These are phyloP conservation scores for Agaricus blazei DNA, from an alignment of 768 basidiomycete species.

Conservation along the genomic window DNA sequence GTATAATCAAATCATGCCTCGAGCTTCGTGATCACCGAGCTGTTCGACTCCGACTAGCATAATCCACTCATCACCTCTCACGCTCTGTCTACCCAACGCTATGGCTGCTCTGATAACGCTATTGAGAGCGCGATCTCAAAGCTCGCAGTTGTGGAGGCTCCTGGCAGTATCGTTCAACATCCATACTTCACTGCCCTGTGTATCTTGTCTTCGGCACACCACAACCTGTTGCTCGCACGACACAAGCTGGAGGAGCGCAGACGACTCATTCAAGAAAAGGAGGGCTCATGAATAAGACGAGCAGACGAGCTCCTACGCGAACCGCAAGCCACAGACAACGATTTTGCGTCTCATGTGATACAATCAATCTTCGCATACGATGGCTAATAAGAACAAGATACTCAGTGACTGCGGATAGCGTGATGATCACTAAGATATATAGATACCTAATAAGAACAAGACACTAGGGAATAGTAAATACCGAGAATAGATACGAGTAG, in stretches of 20 bases:
- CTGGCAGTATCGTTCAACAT: conserved; percentile 39
- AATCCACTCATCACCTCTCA: conserved; percentile 31
- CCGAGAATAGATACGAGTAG: too few species aligned
- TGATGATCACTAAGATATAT: too few species aligned
- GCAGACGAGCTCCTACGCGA: conserved; percentile 55
- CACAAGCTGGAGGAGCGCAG: conserved; percentile 62
- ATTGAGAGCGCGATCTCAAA: conserved; percentile 60
- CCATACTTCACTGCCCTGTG: conserved; percentile 69
- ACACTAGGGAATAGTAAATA: too few species aligned
- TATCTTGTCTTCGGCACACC: conserved; percentile 61
- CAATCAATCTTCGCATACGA: conserved; percentile 60
- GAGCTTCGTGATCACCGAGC: conserved; percentile 28
- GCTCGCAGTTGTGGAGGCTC: conserved; percentile 39
- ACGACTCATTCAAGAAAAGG: conserved; percentile 52
- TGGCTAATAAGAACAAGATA: too few species aligned
- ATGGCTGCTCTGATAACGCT: conserved; percentile 70
- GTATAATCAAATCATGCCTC: too few species aligned
- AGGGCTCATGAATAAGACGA: conserved; percentile 42
- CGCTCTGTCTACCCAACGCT: conserved; percentile 69
- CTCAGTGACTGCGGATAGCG: too few species aligned
- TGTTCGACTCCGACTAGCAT: conserved; percentile 29
- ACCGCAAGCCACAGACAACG: conserved; percentile 55
- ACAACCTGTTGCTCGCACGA: conserved; percentile 50
- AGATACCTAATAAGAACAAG: too few species aligned
- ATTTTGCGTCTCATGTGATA: conserved; percentile 62